A percentile compares a stretch with the other conserved stretches of the same genome.
Evolutionary conservation across 495 filamentous ascomycete genomes (phyloP).

Genomic region (Penicillium roqueforti): DNA sequence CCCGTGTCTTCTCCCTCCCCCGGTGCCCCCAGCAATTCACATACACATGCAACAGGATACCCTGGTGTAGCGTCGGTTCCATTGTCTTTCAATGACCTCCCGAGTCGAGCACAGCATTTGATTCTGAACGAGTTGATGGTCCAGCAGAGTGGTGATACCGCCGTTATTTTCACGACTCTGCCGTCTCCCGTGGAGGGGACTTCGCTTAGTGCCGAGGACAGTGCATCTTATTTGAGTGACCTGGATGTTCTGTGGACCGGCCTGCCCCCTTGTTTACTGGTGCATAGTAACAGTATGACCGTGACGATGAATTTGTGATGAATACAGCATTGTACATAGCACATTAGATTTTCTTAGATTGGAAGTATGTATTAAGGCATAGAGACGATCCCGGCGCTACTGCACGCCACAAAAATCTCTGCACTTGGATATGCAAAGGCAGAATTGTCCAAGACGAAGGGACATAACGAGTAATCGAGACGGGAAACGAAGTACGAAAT

Average conservation of each 20-base stretch:
- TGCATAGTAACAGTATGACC: conserved; percentile 89
- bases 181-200: conserved; percentile 76
- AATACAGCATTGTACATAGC: conserved; percentile 14
- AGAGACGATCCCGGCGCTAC: conserved; percentile 10
- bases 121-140: conserved; percentile 82
- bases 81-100: conserved; percentile 80
- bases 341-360: not conserved
- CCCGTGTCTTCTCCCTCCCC: conserved; percentile 19
- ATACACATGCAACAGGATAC: conserved; percentile 41
- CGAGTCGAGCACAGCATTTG: conserved; percentile 75
- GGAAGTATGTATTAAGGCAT: conserved; percentile 1
- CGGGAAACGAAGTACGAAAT: too few relatives aligned
- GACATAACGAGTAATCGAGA: too few relatives aligned
- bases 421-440: too few relatives aligned
- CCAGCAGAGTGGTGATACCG: conserved; percentile 64
- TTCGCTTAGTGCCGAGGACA: conserved; percentile 61
- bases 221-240: conserved; percentile 68
- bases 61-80: conserved; percentile 55
- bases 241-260: conserved; percentile 70
- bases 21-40: conserved; percentile 11
- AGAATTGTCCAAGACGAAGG: too few relatives aligned
- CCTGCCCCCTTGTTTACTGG: conserved; percentile 65
- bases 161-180: conserved; percentile 77
- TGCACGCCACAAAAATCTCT: conserved; percentile 14
- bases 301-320: conserved; percentile 75